Base-by-base conservation (phyloP, 73 alveolate species). In the Symbiodinium pilosum region DNA sequence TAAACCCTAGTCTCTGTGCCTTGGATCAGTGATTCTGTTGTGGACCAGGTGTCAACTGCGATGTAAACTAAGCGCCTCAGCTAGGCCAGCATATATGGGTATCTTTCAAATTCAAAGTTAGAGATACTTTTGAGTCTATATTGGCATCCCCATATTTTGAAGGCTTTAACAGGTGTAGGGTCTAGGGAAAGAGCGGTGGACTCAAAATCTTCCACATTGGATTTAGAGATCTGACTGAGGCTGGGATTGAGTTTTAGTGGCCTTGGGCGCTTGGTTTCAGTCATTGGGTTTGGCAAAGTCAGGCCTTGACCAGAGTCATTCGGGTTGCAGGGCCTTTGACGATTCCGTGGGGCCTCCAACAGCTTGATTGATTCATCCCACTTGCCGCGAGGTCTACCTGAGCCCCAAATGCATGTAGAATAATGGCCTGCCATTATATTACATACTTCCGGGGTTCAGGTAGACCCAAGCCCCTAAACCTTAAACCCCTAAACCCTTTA, bases 31-130 rank as follows among this genome's bases (percentile, higher is more conserved):
- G 88, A 69, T 32, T 91, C 97, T 41, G 97, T 91, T 40, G 97
- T 83, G 6, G 97, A 75, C 97, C 97, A 91, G 54, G 97, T 91
- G 77, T 91, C 97, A 41, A 91, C 97, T 2, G 97, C 97, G 47
- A 91, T 28, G 54, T 69, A 91, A 73, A 69, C 88, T 88, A 91
- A 14, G 75, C 97, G 97, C 77, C 97, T 84, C 44, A 24, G 47
- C 6, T n/a, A 11, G 83, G 30, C n/a, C n/a, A n/a, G n/a, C n/a
- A n/a, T n/a, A 54, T 54, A 21, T 12, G n/a, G 2, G 71, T 2
- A 4, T 54, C 71, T 7, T 5, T 21, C 71, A 54, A 7, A 47
- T 16, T 5, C 38, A 64, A 12, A 64, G 64, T 7, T 7, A 16
- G 64, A 47, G 64, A 16, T 7, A 7, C 16, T 47, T 47, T 47